Evolutionary conservation across 805 yeast species (phyloP), one percentile per base, ranked within the genome.

Genomic region (Wickerhamomyces mucosus): DNA sequence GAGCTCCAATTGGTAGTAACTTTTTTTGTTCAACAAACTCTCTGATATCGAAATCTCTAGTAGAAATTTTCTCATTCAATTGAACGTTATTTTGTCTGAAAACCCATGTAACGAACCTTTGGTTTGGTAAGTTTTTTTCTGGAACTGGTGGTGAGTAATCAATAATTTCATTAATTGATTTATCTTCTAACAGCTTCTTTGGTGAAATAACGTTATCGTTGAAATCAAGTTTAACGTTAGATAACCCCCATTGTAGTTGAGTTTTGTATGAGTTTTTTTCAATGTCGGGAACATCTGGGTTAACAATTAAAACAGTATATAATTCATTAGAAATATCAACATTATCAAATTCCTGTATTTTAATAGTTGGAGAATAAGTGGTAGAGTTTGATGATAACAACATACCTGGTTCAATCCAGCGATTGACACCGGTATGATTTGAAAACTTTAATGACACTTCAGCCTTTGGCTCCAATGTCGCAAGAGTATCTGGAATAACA

Each of bases 401-500:
- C 17, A 64, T 62, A 27, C 97, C 97, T 12, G 96, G 95, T 38
- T 71, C 79, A 29, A 86, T 56, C 82, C 82, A 76, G 41, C 67
- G 72, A 42, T 69, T 67, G 25, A 79, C 68, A 36, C 69, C 67
- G 5, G 72, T 63, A 39, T 74, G 75, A 49, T 77, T 82, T 5
- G 86, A 78, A 51, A 88, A 88, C 57, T 75, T 75, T 27, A 92
- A 49, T 27, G 71, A 65, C 6, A 89, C 82, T 32, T 81, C 85
- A 13, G 73, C 89, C 40, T 67, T 60, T 14, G 97, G 97, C 8
- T 70, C 77, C 35, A 92, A 57, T 3, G 96, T 86, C 18, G 96
- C 92, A 55, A 92, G 53, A 4, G 97, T 88, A 53, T 92, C 98
- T 12, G 98, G 98, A 37, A 92, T 82, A 26, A 84, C 84, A 26